Base-by-base conservation (phyloP, 257 asterid genomes). In the Nicotiana sylvestris region DNA sequence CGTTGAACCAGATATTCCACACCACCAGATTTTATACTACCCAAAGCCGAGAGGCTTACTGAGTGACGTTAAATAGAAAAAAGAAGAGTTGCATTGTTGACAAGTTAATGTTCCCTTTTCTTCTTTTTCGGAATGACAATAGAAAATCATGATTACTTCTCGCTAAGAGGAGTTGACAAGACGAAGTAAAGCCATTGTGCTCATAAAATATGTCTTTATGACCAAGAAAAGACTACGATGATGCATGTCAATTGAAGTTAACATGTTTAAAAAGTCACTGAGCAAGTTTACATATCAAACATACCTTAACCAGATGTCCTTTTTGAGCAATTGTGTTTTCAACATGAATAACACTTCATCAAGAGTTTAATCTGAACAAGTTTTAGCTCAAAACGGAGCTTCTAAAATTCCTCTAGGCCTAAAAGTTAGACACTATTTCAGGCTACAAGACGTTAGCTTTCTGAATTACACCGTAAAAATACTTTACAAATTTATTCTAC, bases 231-330 rank as follows among this genome's bases (percentile, higher is more conserved):
- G 62, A 56, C 5, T 16, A 56, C 5, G 9, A 17, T 9, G 2
- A 56, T 17, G 8, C 25, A 56, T 56, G 62, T 56, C 6, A 56
- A 17, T 27, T n/a, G 65, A n/a, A 58, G 64, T 58, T 58, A 27
- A 18, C 64, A 58, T 58, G 7, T 57, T 57, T 9, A 57, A 57
- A 25, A 21, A 56, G 62, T 56, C 9, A 9, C 5, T 1, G 62
- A 56, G 66, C 66, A n/a, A n/a, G 30, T 60, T 60, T 58, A 58
- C 64, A 58, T 18, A 72, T 72, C 37, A 6, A 7, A 77, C 90
- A 13, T 70, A 90, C 98, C 94, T 95, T 21, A 21, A 21, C 21
- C 21, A 21, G 21, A 21, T 21, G 21, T 21, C 21, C 21, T 21
- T 21, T 21, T 21, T 95, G 57, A 37, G 18, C 57, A 69, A 37